Base-by-base conservation (phyloP, 108 stramenopile species). In the Cyclotella cryptica region DNA sequence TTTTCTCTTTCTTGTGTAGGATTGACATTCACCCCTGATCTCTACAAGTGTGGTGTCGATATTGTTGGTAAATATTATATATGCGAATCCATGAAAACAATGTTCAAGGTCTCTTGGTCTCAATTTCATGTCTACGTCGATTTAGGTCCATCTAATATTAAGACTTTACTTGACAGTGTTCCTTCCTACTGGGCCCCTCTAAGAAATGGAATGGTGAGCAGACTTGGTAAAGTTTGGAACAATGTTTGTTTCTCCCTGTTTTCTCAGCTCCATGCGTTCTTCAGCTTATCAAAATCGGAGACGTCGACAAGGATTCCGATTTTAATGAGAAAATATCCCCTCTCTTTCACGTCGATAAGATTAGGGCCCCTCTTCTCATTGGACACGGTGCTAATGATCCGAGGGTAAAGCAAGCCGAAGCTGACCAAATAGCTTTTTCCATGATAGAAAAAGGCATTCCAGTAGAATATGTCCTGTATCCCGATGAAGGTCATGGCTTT, bases 361-460 rank as follows among this genome's bases (percentile, higher is more conserved):
- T 91, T 54, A 89, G 80, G 60, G 77, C 84, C 40, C 88, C 90
- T 18, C 80, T 91, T 17, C 77, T 91, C 22, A 87, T 91, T 61
- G 88, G 85, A 30, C 90, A 91, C 45, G 90, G 90, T 49, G 82
- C 84, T 22, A 86, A 91, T 64, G 90, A 91, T 77, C 88, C 90
- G 0, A 66, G 90, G 24, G 90, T 91, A 2, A 88, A 88, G 41
- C 86, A 86, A 64, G 82, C 86, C 3, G 90, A 90, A 73, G 85
- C 87, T 12, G 88, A 90, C 57, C 86, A 88, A 71, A 87, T 90
- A 26, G 88, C 87, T 4, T 87, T 87, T 55, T 69, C 78, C 3
- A 89, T 90, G 87, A 26, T 79, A 45, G 81, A 84, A 59, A 90
- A 86, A 62, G 86, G 84, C 17, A 88, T 88, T 22, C 84, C 85